Evolutionary conservation across 495 filamentous ascomycete genomes (phyloP).

Genomic region (Neurospora sp.): DNA sequence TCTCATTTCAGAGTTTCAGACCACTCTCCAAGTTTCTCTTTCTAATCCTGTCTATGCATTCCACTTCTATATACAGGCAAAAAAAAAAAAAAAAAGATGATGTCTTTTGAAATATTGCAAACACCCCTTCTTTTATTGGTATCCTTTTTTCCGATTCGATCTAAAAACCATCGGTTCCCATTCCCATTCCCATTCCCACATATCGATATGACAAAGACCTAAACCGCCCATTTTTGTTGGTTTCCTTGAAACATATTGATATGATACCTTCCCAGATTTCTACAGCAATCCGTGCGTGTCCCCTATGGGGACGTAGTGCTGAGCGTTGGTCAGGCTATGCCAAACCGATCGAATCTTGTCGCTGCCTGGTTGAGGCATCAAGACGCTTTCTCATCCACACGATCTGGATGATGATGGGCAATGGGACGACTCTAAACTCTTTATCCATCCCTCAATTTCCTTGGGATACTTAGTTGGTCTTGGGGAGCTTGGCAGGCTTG

Average conservation of each 20-base stretch:
- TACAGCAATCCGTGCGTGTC: background rate
- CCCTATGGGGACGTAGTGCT: background rate
- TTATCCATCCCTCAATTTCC: background rate
- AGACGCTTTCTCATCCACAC: background rate
- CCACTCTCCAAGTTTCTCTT: background rate
- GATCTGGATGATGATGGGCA: background rate
- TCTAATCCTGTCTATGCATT: background rate
- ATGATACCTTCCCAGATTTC: background rate
- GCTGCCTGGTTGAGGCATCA: background rate
- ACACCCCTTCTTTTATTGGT: background rate
- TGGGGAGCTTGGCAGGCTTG: constrained; percentile 35
- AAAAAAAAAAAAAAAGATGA: background rate
- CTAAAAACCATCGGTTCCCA: background rate
- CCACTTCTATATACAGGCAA: background rate
- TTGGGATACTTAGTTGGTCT: constrained; percentile 1
- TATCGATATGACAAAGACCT: background rate
- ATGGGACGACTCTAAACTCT: background rate
- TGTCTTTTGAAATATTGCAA: background rate
- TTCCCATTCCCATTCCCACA: background rate
- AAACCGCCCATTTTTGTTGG: background rate
- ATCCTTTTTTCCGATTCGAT: background rate
- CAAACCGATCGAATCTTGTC: background rate
- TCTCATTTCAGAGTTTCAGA: background rate
- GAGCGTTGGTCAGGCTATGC: background rate
- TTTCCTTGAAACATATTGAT: background rate